Conservation (phyloP, 2,329 filamentous ascomycete genomes). For the Apiospora arundinis region DNA sequence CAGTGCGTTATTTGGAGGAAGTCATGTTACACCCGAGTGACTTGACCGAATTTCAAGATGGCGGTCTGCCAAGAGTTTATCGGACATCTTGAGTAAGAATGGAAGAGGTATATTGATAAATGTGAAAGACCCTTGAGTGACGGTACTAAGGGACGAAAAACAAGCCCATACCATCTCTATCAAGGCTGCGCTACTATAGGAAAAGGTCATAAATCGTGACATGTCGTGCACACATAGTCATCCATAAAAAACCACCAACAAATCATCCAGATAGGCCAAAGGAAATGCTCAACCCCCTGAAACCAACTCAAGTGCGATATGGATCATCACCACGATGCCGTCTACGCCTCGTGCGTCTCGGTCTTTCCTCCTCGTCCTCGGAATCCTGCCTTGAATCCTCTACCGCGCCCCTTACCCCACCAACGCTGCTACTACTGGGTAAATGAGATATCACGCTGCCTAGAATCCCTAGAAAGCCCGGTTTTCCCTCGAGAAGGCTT, state of each 20-base stretch:
- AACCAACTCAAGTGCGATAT: neutral
- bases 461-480: conserved; percentile 25
- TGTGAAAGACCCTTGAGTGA: neutral
- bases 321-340: conserved; percentile 8
- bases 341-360: conserved; percentile 10
- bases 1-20: too few relatives aligned
- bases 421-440: neutral
- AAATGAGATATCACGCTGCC: conserved; percentile 23
- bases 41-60: neutral
- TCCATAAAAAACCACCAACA: conserved; percentile 3
- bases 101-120: neutral
- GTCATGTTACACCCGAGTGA: neutral
- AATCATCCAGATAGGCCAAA: neutral
- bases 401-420: neutral
- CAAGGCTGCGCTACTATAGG: neutral
- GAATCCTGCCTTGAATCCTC: neutral
- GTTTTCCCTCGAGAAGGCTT: conserved; percentile 24
- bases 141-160: neutral
- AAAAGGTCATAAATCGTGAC: conserved; percentile 15
- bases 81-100: neutral
- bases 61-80: neutral
- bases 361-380: neutral
- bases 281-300: neutral
- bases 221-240: conserved; percentile 15
- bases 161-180: neutral